A percentile compares a stretch with the other conserved stretches of the same genome.
These are phyloP conservation scores for Curvularia eragrostidis DNA, from an alignment of 2,329 filamentous ascomycete species.

Conservation along the genomic window DNA sequence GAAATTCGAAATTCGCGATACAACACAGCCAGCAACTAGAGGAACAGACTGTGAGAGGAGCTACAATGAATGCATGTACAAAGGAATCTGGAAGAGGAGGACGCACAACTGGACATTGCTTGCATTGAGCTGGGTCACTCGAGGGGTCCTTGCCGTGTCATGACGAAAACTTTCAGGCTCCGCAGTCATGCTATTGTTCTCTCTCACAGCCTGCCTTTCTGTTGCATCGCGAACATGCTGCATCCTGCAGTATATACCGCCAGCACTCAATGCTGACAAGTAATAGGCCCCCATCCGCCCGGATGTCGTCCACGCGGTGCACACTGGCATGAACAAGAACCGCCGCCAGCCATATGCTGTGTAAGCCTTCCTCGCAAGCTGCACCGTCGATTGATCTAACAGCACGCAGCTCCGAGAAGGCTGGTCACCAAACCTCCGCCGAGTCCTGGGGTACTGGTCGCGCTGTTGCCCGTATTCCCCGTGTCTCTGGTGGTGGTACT, in stretches of 20 bases:
- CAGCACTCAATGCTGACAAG: slow-evolving; percentile 18
- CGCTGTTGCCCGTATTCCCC: slow-evolving; percentile 99
- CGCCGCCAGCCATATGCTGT: slow-evolving; percentile 99
- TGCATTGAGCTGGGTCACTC: slow-evolving; percentile 2
- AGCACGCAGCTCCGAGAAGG: slow-evolving; percentile 76
- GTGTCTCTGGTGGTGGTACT: slow-evolving; percentile 99
- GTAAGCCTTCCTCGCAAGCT: slow-evolving; percentile 57
- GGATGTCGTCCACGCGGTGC: slow-evolving; percentile 98
- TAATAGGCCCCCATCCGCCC: slow-evolving; percentile 83
- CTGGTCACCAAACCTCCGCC: slow-evolving; percentile 99
- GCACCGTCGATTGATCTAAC: slow-evolving; percentile 25
- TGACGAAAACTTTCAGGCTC: slow-evolving; percentile 12
- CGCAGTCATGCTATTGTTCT: neutral
- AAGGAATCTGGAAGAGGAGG: neutral
- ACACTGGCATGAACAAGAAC: slow-evolving; percentile 99
- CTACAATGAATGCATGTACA: slow-evolving; percentile 2
- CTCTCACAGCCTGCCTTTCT: slow-evolving; percentile 8
- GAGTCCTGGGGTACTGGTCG: slow-evolving; percentile 99
- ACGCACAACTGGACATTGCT: neutral
- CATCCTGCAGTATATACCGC: neutral
- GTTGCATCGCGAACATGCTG: neutral
- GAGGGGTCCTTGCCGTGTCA: slow-evolving; percentile 9
- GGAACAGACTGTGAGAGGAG: slow-evolving; percentile 10
- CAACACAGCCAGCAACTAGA: slow-evolving; percentile 11
- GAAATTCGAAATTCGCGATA: slow-evolving; percentile 22